Evolutionary conservation across 2,329 filamentous ascomycete species (phyloP).

Genomic region (Clonostachys solani): DNA sequence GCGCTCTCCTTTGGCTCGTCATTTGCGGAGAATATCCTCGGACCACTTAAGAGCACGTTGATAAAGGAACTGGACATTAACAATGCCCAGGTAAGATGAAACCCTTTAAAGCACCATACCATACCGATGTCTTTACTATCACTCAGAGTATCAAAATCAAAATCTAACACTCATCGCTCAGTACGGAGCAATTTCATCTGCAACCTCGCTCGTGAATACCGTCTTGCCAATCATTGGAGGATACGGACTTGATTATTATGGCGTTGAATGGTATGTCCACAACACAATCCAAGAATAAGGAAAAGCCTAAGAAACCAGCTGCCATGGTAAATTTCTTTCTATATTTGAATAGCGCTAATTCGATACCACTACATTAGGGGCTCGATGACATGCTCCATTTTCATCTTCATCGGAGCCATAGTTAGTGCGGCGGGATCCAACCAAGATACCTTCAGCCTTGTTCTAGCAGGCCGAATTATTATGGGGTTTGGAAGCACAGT

Average conservation of each 20-base stretch:
- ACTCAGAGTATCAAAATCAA: not conserved
- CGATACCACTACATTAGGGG: slow-evolving; percentile 5
- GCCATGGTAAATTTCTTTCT: too few species aligned
- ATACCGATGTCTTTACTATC: not conserved
- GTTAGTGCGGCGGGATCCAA: slow-evolving; percentile 14
- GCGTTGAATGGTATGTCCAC: slow-evolving; percentile 12
- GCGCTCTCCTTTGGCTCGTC: slow-evolving; percentile 15
- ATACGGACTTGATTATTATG: slow-evolving; percentile 16
- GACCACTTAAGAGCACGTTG: slow-evolving; percentile 14
- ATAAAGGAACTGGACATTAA: slow-evolving; percentile 12
- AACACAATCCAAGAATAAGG: not conserved
- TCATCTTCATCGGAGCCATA: slow-evolving; percentile 13
- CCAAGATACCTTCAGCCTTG: slow-evolving; percentile 11
- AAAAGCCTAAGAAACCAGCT: too few species aligned
- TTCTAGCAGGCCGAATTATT: slow-evolving; percentile 12
- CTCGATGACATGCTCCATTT: slow-evolving; percentile 11
- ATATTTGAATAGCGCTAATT: too few species aligned
- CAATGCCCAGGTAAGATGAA: slow-evolving; percentile 7
- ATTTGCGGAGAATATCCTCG: slow-evolving; percentile 15
- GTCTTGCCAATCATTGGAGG: slow-evolving; percentile 16
- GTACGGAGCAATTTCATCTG: slow-evolving; percentile 15
- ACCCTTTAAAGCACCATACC: not conserved
- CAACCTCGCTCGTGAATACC: slow-evolving; percentile 15
- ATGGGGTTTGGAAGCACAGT: slow-evolving; percentile 18
- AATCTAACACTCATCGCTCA: slow-evolving; percentile 1